Conservation (phyloP, 2,329 filamentous ascomycete genomes). For the Monosporascus cannonballus region DNA sequence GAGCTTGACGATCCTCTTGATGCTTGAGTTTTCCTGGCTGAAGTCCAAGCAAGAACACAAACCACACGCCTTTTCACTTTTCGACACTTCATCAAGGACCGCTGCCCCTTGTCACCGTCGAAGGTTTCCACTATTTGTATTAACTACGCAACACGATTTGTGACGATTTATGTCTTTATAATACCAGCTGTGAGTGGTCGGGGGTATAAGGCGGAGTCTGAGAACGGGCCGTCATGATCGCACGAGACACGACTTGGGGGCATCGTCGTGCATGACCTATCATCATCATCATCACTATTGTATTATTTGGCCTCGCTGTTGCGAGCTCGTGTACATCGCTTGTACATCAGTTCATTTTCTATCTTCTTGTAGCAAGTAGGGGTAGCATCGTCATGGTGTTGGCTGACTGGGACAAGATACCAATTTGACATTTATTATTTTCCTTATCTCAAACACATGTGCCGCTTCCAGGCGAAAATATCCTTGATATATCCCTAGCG, state of each 20-base stretch:
- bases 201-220: background rate
- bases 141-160: background rate
- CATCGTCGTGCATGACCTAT: background rate
- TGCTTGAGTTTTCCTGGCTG: conserved; percentile 14
- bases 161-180: background rate
- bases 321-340: background rate
- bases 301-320: background rate
- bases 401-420: conserved; percentile 1
- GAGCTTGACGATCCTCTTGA: conserved; percentile 11
- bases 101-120: no score
- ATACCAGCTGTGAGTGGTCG: background rate
- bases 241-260: background rate
- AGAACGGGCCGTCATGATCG: no score
- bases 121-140: background rate
- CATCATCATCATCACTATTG: background rate
- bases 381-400: background rate
- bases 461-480: background rate
- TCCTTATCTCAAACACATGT: background rate
- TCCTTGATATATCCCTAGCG: no score
- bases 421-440: conserved; percentile 3
- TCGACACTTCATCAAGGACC: no score
- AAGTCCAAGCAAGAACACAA: background rate
- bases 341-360: background rate
- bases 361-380: background rate
- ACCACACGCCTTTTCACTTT: no score